Evolutionary conservation across 352 stramenopile species (phyloP).

Genomic region (Pilasporangium apinafurcum): DNA sequence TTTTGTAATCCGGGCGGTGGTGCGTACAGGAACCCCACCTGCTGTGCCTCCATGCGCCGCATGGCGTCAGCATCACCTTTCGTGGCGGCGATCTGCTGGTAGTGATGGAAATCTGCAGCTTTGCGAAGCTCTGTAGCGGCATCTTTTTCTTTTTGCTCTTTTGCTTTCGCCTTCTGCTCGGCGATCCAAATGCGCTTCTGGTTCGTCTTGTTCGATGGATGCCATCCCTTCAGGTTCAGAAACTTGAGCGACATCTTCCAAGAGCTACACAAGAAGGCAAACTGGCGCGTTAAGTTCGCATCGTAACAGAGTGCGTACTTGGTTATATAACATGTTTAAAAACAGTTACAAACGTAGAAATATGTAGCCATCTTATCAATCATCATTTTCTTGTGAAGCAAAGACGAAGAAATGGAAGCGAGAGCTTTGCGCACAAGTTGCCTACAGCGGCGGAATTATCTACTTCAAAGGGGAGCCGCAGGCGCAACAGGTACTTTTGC

Average conservation of each 20-base stretch:
- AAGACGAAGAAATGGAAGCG: conserved; percentile 20
- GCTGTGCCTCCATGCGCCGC: conserved; percentile 32
- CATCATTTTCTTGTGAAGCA: conserved; percentile 17
- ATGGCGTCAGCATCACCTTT: conserved; percentile 43
- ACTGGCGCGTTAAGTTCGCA: too few species aligned
- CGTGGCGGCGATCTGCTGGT: conserved; percentile 50
- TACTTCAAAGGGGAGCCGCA: conserved; percentile 41
- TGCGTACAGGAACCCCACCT: conserved; percentile 75
- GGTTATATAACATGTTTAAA: too few species aligned
- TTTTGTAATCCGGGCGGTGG: conserved; percentile 60
- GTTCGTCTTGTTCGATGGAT: conserved; percentile 74
- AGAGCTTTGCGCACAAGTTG: conserved; percentile 11
- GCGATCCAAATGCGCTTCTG: conserved; percentile 84
- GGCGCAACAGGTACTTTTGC: conserved; percentile 44
- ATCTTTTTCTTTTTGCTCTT: conserved; percentile 44
- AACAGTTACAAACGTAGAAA: too few species aligned
- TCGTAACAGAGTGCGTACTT: too few species aligned
- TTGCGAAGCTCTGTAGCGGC: conserved; percentile 66
- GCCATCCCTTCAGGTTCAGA: conserved; percentile 74
- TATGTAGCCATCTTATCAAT: background rate
- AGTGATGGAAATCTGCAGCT: conserved; percentile 35
- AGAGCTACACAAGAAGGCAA: too few species aligned
- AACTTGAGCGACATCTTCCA: conserved; percentile 73
- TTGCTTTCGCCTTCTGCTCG: conserved; percentile 57
- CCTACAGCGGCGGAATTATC: conserved; percentile 5